Percentiles rank a stretch among this genome's conserved stretches.
Evolutionary conservation across 2,329 filamentous ascomycete genomes (phyloP).

Genomic region (Paradendryphiella salina): DNA sequence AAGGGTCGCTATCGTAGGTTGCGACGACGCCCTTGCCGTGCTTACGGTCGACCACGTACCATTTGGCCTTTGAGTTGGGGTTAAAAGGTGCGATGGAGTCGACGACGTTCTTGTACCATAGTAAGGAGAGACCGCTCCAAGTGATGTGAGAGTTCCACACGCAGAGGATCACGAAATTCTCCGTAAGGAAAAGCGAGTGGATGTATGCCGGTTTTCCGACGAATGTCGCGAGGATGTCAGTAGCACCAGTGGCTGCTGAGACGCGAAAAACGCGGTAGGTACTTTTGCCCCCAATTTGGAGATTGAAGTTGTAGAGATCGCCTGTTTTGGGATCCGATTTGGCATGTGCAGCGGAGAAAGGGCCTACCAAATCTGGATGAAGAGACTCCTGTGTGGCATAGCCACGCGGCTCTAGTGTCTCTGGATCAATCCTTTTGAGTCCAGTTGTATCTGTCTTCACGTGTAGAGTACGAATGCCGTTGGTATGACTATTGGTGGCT

Average conservation of each 20-base stretch:
- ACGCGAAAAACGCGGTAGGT: constrained; percentile 72
- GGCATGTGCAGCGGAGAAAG: constrained; percentile 70
- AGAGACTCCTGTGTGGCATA: constrained; percentile 62
- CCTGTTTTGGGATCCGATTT: constrained; percentile 72
- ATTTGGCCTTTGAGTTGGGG: constrained; percentile 59
- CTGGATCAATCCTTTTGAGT: constrained; percentile 66
- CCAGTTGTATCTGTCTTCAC: constrained; percentile 62
- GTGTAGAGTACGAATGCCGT: constrained; percentile 56
- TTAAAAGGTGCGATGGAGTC: constrained; percentile 70
- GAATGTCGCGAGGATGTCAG: constrained; percentile 72
- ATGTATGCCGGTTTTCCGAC: constrained; percentile 67
- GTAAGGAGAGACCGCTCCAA: constrained; percentile 61
- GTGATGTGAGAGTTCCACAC: constrained; percentile 68
- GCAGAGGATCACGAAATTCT: constrained; percentile 72
- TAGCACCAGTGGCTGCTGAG: constrained; percentile 64
- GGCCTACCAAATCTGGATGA: constrained; percentile 70
- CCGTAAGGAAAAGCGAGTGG: constrained; percentile 78
- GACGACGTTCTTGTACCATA: constrained; percentile 68
- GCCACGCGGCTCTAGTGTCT: constrained; percentile 72
- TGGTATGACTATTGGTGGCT: constrained; percentile 34
- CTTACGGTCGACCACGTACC: constrained; percentile 74
- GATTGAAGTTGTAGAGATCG: constrained; percentile 80
- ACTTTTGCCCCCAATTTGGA: constrained; percentile 61
- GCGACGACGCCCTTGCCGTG: constrained; percentile 67
- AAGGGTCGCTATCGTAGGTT: constrained; percentile 66